These are phyloP conservation scores for Isoetes taiwanensis DNA, from an alignment of 75 land plant species.

Conservation along the genomic window DNA sequence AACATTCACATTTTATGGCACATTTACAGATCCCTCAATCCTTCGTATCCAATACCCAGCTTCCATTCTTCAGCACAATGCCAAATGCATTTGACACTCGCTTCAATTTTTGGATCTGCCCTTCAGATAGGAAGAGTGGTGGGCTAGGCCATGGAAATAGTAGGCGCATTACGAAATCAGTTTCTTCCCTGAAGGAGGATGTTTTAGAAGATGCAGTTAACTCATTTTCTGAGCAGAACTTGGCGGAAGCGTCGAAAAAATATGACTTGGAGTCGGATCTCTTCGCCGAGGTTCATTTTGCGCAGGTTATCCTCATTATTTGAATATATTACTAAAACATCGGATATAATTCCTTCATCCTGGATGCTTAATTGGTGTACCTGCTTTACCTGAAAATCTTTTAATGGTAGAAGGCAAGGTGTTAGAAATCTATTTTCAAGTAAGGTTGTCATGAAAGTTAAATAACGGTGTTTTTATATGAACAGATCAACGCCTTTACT, in stretches of 20 bases:
- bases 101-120: no score
- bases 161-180: no score
- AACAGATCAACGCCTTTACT: conserved; percentile 75
- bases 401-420: background rate
- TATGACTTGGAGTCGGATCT: conserved; percentile 22
- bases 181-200: no score
- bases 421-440: background rate
- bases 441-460: background rate
- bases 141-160: no score
- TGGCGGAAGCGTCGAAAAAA: conserved; percentile 16
- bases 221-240: conserved; percentile 10
- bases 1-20: no score
- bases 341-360: background rate
- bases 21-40: no score
- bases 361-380: background rate
- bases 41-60: no score
- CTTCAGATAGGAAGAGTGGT: no score
- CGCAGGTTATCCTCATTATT: conserved; percentile 10
- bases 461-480: background rate
- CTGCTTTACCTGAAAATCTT: background rate
- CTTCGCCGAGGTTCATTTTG: conserved; percentile 20
- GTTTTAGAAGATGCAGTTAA: conserved; percentile 14
- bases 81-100: no score
- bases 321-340: background rate
- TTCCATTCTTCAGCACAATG: no score